Conservation (phyloP, 176 grass and related monocot species). For the Carex littledalei region DNA sequence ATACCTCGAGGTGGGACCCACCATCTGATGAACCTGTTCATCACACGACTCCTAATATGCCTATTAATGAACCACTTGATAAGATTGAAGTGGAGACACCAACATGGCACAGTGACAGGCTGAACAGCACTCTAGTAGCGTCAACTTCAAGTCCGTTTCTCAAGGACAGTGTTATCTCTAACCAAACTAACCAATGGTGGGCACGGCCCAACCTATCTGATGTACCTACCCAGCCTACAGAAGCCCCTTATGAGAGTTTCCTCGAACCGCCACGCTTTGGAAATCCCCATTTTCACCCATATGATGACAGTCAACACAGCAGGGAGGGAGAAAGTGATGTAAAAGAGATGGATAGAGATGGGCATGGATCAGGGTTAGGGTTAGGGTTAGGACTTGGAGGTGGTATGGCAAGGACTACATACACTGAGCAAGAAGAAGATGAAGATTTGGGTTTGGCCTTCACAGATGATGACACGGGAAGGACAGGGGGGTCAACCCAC, state of each 20-base stretch:
- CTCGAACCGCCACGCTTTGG: constrained; percentile 30
- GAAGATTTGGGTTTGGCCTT: constrained; percentile 67
- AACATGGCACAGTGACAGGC: too few species aligned
- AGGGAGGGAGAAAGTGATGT: constrained; percentile 28
- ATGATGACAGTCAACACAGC: constrained; percentile 34
- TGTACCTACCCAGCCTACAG: too few species aligned
- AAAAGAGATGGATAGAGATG: constrained; percentile 28
- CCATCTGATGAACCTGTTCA: constrained; percentile 25
- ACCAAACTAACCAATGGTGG: constrained; percentile 48
- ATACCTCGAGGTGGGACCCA: constrained; percentile 38
- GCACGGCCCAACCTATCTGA: background rate
- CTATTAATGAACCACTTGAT: constrained; percentile 22
- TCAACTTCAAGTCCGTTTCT: constrained; percentile 62
- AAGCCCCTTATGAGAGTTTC: too few species aligned
- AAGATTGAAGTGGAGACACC: constrained; percentile 40
- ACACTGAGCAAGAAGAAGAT: constrained; percentile 54
- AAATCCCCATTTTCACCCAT: constrained; percentile 5
- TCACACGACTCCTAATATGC: constrained; percentile 4
- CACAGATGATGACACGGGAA: constrained; percentile 29
- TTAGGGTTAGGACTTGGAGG: constrained; percentile 11
- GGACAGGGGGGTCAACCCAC: constrained; percentile 22
- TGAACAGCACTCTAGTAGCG: too few species aligned
- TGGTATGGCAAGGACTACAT: constrained; percentile 51
- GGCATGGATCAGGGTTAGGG: constrained; percentile 14
- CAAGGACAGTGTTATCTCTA: constrained; percentile 21